Conservation (phyloP, 495 filamentous ascomycete species). For the Barbatosphaeria neglecta region DNA sequence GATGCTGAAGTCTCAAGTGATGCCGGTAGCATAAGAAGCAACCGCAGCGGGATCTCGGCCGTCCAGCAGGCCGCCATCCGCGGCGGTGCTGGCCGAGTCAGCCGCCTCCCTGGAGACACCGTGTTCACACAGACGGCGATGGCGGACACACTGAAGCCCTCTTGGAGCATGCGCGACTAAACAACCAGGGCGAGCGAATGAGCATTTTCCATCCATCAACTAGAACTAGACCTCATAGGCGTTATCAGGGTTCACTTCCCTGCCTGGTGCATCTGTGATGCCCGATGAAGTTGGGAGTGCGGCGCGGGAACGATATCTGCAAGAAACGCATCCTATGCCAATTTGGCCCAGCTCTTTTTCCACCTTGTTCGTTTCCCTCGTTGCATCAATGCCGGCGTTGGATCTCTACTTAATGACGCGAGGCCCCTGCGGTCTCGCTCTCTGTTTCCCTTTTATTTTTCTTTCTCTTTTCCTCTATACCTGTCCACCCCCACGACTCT, state of each 20-base stretch:
- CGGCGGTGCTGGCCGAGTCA: slow-evolving; percentile 80
- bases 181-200: not conserved
- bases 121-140: slow-evolving; percentile 75
- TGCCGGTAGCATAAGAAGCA: slow-evolving; percentile 81
- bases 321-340: not conserved
- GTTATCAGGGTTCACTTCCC: not conserved
- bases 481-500: too few species aligned
- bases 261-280: not conserved
- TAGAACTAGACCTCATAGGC: too few species aligned
- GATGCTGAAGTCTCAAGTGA: slow-evolving; percentile 64
- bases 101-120: slow-evolving; percentile 67
- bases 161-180: slow-evolving; percentile 56
- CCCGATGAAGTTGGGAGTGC: too few species aligned
- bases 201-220: not conserved
- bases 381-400: not conserved
- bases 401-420: too few species aligned
- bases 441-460: not conserved
- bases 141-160: slow-evolving; percentile 57
- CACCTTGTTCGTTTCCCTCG: too few species aligned
- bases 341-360: not conserved
- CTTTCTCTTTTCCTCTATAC: not conserved
- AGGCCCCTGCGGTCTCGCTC: too few species aligned
- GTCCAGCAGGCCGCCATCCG: slow-evolving; percentile 67
- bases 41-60: slow-evolving; percentile 64
- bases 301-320: not conserved